These are phyloP conservation scores for Lactarius vividus DNA, from an alignment of 768 basidiomycete genomes.

Conservation along the genomic window DNA sequence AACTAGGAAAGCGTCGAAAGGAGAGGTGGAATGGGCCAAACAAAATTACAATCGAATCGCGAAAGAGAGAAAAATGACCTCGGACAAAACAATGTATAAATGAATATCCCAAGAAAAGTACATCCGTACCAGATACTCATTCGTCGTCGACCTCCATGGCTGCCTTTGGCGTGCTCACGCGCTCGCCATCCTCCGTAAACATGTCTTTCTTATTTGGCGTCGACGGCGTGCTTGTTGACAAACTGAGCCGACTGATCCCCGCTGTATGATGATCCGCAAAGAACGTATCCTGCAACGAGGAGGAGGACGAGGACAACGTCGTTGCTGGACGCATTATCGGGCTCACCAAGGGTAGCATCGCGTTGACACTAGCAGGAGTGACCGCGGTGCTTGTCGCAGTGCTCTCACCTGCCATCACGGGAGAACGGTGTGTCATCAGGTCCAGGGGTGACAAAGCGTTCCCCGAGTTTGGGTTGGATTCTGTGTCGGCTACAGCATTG, in stretches of 20 bases:
- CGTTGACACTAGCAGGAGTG: slow-evolving; percentile 16
- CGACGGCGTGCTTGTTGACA: slow-evolving; percentile 15
- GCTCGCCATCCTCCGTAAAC: slow-evolving; percentile 28
- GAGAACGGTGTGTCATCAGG: slow-evolving; percentile 20
- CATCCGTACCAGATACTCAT: slow-evolving; percentile 3
- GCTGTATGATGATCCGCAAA: slow-evolving; percentile 20
- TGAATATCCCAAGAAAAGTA: background rate
- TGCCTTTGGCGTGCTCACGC: slow-evolving; percentile 18
- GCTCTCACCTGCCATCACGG: slow-evolving; percentile 18
- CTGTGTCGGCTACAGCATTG: slow-evolving; percentile 29
- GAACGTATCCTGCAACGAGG: slow-evolving; percentile 14
- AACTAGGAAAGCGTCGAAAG: background rate
- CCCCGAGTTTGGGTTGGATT: background rate
- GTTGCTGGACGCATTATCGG: slow-evolving; percentile 17
- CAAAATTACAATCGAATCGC: slow-evolving; percentile 11
- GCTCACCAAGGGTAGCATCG: slow-evolving; percentile 20
- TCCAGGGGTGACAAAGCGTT: slow-evolving; percentile 17
- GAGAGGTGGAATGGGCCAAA: slow-evolving; percentile 8
- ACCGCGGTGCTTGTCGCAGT: slow-evolving; percentile 22
- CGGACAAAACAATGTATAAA: background rate
- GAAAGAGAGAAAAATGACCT: background rate
- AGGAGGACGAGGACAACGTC: slow-evolving; percentile 18
- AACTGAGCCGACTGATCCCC: slow-evolving; percentile 23
- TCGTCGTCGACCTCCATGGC: slow-evolving; percentile 26
- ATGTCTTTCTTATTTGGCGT: slow-evolving; percentile 28